Conservation (phyloP, 805 yeast species). For the Teunomyces cretensis region DNA sequence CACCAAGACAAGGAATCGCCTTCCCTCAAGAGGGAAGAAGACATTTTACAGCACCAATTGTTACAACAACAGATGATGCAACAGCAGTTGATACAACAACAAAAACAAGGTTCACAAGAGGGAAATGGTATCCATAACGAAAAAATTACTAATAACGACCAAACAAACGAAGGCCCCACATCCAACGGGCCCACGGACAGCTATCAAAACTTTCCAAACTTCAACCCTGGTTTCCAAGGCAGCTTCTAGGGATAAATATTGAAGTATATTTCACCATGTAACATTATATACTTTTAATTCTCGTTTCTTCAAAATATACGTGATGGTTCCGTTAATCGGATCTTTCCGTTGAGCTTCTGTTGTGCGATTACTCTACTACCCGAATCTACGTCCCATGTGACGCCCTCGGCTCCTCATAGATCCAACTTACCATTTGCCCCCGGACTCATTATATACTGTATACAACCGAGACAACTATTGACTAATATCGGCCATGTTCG, state of each 20-base stretch:
- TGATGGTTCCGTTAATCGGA: background rate
- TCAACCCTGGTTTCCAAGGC: constrained; percentile 9
- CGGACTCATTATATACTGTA: background rate
- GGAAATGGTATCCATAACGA: background rate
- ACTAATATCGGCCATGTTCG: background rate
- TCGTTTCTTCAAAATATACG: constrained; percentile 1
- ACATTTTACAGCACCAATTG: constrained; percentile 4
- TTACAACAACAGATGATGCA: constrained; percentile 9
- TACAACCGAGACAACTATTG: background rate
- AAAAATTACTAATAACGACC: background rate
- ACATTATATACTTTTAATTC: constrained; percentile 2
- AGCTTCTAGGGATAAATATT: constrained; percentile 3
- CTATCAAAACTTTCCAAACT: constrained; percentile 8
- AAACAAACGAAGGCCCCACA: background rate
- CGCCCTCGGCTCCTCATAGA: too few relatives aligned
- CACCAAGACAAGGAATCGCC: constrained; percentile 2
- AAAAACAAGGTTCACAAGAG: background rate
- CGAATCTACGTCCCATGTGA: too few relatives aligned
- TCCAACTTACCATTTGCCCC: too few relatives aligned
- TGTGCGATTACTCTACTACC: too few relatives aligned
- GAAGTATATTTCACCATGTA: background rate
- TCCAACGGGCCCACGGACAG: background rate
- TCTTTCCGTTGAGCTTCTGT: too few relatives aligned
- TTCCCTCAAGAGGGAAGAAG: background rate
- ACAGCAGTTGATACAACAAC: constrained; percentile 8